A percentile compares a stretch with the other conserved stretches of the same genome.
Conservation (phyloP, 345 rosid species). For the Hibiscus mutabilis region DNA sequence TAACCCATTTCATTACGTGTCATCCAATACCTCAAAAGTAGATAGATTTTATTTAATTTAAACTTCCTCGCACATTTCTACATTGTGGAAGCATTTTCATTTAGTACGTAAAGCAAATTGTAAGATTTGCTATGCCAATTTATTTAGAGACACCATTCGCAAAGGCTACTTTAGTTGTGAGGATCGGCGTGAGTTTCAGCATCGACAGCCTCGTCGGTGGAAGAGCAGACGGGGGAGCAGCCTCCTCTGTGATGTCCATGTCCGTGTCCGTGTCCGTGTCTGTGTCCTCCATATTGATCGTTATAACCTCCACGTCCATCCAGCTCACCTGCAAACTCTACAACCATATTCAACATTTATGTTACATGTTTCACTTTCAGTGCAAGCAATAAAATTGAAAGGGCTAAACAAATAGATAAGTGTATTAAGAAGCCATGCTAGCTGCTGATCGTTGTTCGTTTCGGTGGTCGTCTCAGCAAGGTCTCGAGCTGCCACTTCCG, state of each 20-base stretch:
- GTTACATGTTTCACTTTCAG: too few relatives aligned
- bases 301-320: background rate
- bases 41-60: too few relatives aligned
- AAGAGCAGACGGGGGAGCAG: conserved; percentile 11
- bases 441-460: conserved; percentile 7
- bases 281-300: background rate
- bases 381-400: too few relatives aligned
- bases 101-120: too few relatives aligned
- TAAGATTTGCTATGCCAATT: too few relatives aligned
- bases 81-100: too few relatives aligned
- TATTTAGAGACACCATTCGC: too few relatives aligned
- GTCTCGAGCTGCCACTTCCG: conserved; percentile 22
- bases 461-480: conserved; percentile 12
- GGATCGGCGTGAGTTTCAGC: conserved; percentile 5
- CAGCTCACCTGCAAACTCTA: conserved; percentile 3
- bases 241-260: background rate
- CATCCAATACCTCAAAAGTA: too few relatives aligned
- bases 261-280: background rate
- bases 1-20: too few relatives aligned
- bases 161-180: background rate
- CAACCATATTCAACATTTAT: background rate
- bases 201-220: conserved; percentile 1
- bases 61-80: too few relatives aligned
- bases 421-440: too few relatives aligned
- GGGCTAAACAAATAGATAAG: too few relatives aligned